Evolutionary conservation across 1,284 basidiomycete species (phyloP).

Genomic region (Sanghuangporus sanghuang): DNA sequence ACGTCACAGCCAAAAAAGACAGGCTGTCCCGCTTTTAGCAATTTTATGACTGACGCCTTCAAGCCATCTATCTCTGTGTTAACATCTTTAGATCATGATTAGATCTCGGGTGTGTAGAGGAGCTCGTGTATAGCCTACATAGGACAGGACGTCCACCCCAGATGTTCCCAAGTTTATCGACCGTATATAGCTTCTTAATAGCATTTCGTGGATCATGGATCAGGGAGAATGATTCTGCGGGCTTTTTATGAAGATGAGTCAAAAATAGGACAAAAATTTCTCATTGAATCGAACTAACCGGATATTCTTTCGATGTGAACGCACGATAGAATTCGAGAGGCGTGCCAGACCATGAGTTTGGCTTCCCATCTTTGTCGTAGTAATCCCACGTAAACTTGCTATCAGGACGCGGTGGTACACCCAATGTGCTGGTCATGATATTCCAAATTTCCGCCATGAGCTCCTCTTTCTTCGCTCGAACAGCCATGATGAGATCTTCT

Average conservation of each 20-base stretch:
- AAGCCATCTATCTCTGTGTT: conserved; percentile 51
- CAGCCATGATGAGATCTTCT: conserved; percentile 39
- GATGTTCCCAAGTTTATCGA: conserved; percentile 88
- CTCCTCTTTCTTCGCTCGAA: conserved; percentile 75
- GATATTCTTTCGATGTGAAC: conserved; percentile 51
- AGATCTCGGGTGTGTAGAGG: conserved; percentile 12
- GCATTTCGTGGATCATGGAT: conserved; percentile 92
- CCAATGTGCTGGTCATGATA: conserved; percentile 81
- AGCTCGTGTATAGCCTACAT: conserved; percentile 44
- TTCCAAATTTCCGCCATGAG: conserved; percentile 83
- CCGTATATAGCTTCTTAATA: conserved; percentile 85
- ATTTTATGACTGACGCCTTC: conserved; percentile 76
- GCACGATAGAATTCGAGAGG: conserved; percentile 73
- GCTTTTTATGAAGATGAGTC: conserved; percentile 28
- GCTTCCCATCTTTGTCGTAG: conserved; percentile 77
- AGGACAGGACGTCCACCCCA: conserved; percentile 81
- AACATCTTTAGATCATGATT: background rate
- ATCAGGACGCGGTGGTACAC: conserved; percentile 72
- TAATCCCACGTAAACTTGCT: conserved; percentile 82
- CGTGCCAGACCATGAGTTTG: conserved; percentile 72
- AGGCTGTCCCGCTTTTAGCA: conserved; percentile 85
- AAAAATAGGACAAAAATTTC: background rate
- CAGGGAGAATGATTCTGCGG: conserved; percentile 77
- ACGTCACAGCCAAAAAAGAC: conserved; percentile 95
- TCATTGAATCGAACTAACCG: conserved; percentile 31